Base-by-base conservation (phyloP, 371 early-diverging fungal genomes). In the Mortierella sp. region DNA sequence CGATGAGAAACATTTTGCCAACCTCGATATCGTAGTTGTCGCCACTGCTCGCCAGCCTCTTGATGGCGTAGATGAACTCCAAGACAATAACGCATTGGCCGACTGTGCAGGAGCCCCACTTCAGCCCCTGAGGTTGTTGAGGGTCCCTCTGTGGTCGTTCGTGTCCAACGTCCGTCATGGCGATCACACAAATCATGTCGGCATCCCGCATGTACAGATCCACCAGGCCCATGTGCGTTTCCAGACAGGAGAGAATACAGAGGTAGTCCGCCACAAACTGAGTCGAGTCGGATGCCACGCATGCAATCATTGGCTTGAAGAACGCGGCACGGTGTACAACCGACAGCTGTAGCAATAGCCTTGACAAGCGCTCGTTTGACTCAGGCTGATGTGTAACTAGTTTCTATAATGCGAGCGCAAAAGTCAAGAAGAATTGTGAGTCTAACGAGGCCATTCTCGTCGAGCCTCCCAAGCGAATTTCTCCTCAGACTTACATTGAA, bases 141-240 rank as follows among this genome's bases (percentile, higher is more conserved):
- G 68, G 40, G 55, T 76, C 77, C 11, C 8, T 45, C 10, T 75
- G 66, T 16, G 84, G 84, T 55, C 84, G 72, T 24, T 82, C 85
- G 40, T 70, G 70, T 2, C 90, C 90, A 10, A 91, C 85, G 74
- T 92, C 91, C 31, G 91, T 92, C 68, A 92, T 79, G 7, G 90
- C 78, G 24, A 92, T 74, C 5, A 91, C 91, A 70, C 86, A 88
- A 58, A 92, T 89, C 90, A 92, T 89, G 63, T 92, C 93, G 1
- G 87, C 85, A 76, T 92, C 93, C n/a, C 88, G 86, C 92, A 92
- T 92, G 85, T 89, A 92, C 40, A 90, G 79, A 66, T 92, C 90
- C 24, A 92, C 91, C 7, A 89, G 87, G 13, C 87, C 80, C 48
- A 92, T 74, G 58, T 92, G 90, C 11, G 82, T 82, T 19, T 88